These are phyloP conservation scores for Pseudopediastrum boryanum DNA, from an alignment of 139 green algal species.

Conservation along the genomic window DNA sequence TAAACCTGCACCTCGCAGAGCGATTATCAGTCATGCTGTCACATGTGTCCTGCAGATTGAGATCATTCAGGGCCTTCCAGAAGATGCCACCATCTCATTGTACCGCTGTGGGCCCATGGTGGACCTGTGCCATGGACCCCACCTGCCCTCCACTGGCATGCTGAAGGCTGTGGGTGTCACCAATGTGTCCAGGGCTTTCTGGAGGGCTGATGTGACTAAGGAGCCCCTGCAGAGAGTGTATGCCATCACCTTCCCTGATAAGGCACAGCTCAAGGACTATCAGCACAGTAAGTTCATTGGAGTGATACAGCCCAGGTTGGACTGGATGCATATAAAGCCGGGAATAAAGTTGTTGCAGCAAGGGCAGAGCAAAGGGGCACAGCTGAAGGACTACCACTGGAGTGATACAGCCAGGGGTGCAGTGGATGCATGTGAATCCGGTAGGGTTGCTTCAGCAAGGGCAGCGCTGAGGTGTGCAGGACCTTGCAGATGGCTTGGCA, in stretches of 20 bases:
- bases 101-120: conserved; percentile 96
- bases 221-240: conserved; percentile 94
- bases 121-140: conserved; percentile 94
- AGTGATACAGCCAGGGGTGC: no score
- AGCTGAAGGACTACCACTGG: no score
- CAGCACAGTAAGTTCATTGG: conserved; percentile 63
- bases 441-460: no score
- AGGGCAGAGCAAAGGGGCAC: no score
- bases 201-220: conserved; percentile 84
- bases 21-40: background rate
- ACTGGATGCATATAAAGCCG: no score
- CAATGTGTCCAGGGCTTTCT: conserved; percentile 82
- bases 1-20: background rate
- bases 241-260: conserved; percentile 95
- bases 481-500: no score
- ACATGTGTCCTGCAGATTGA: no score
- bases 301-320: no score
- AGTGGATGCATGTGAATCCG: no score
- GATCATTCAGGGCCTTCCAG: conserved; percentile 89
- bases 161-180: conserved; percentile 86
- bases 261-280: conserved; percentile 96
- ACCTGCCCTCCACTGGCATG: conserved; percentile 90
- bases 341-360: no score
- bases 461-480: no score
- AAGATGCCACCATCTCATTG: conserved; percentile 87